Evolutionary conservation across 2,329 filamentous ascomycete species (phyloP), one percentile per base, ranked within the genome.

Genomic region (Botrytis elliptica): DNA sequence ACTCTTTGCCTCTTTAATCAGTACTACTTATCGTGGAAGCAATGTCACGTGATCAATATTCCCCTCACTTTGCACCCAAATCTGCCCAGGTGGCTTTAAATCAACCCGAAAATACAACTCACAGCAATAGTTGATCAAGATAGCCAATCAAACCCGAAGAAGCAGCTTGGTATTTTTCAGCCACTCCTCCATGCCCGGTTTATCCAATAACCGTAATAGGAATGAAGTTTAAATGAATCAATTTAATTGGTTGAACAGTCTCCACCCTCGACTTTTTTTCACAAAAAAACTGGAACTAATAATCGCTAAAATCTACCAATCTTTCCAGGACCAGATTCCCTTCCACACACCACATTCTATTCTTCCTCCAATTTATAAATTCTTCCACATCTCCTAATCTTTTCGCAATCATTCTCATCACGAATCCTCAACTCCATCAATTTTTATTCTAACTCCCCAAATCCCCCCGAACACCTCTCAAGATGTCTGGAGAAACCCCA

Each of bases 401-500:
- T 70, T 70, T 29, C 57, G 38, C 67, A 70, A 72, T 67, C 71
- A 74, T 60, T 73, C 71, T 71, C 70, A 55, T 46, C 44, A n/a
- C 46, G 33, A 71, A 29, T 52, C 10, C n/a, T 33, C n/a, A 46
- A 33, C 42, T 44, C 69, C 36, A 64, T 33, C 49, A 81, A 81
- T 84, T 86, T 46, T 71, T 49, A 65, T 71, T 40, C 18, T 57
- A 65, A 42, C 29, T 16, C 4, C n/a, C 25, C 42, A 52, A 38
- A 25, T 42, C 52, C 46, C 33, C 33, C 63, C 36, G 44, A 16
- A 52, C 25, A 36, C n/a, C 20, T 46, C 38, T 60, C 71, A 89
- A 82, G 82, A 91, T 91, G 89, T 87, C 89, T 83, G 89, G 90
- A 33, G 67, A 74, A 65, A 29, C 42, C 55, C 40, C 44, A 36